Evolutionary conservation across 2,329 filamentous ascomycete species (phyloP), one percentile per base, ranked within the genome.

Genomic region (Cercospora sp.): DNA sequence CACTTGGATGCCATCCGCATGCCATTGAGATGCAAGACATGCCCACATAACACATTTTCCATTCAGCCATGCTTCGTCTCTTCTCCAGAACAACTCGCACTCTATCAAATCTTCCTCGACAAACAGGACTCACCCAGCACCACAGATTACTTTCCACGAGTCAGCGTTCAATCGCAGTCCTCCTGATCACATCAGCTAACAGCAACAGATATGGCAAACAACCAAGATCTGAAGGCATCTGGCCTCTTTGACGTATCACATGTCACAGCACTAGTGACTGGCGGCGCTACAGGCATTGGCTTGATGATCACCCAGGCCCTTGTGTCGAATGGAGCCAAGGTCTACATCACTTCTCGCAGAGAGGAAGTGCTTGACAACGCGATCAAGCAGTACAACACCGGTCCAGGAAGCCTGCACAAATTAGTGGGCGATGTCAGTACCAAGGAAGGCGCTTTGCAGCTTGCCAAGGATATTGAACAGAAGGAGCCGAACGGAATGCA

Each of bases 401-500:
- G 80, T 0, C 79, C 83, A 1, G 85, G 86, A 8, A 79, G 72
- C 65, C 63, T 77, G 64, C 71, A 70, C 55, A 79, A 78, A 30
- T 70, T 83, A 20, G 75, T 78, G 23, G 80, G 82, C 67, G 84
- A 87, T 70, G 81, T 85, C 42, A 83, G 82, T 69, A 80, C 81
- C 18, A 87, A 87, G 70, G 79, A 83, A 9, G 84, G 85, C 8
- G 74, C 79, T n/a, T 74, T 81, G 60, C 75, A 79, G 20, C 75
- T 83, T 12, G 80, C 79, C 48, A 76, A 80, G 42, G 79, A 81
- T 64, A 71, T 83, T 10, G 73, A 75, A 60, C 67, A 78, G 66
- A 82, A 83, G 67, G 85, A 87, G 72, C 77, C 60, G 1, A 81
- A 83, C 7, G 85, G 85, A 3, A 83, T 87, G 31, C 84, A 87